phyloP scores from a whole-genome alignment of 1,284 basidiomycete genomes.

The Rhodotorula sp. region DNA sequence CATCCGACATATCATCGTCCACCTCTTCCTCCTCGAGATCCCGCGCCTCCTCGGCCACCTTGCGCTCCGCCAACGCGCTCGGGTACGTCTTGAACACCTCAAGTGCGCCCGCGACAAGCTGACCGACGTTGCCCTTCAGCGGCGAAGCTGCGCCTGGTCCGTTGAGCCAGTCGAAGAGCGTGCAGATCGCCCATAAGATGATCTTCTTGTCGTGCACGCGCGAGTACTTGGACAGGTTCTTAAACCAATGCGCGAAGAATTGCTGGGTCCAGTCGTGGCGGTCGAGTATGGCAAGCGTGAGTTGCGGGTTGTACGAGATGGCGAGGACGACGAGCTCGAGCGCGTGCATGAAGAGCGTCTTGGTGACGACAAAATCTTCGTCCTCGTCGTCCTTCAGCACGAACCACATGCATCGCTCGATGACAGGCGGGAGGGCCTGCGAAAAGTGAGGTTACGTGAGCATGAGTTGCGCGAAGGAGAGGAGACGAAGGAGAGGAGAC shows the following conservation, averaged over 20 bases:
- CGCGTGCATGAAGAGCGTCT: conserved; percentile 69
- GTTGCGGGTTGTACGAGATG: conserved; percentile 78
- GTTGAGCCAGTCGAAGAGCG: conserved; percentile 68
- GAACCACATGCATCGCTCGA: conserved; percentile 61
- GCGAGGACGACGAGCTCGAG: conserved; percentile 79
- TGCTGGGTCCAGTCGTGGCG: conserved; percentile 56
- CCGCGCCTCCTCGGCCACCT: conserved; percentile 39
- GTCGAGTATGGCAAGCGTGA: conserved; percentile 74
- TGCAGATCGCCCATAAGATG: conserved; percentile 69
- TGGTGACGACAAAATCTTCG: conserved; percentile 56
- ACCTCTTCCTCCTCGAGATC: conserved; percentile 40
- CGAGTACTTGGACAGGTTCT: conserved; percentile 62
- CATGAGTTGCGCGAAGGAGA: not conserved
- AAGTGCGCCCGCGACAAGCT: conserved; percentile 66
- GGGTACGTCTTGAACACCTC: conserved; percentile 70
- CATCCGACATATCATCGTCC: conserved; percentile 28
- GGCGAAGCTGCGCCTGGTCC: conserved; percentile 11
- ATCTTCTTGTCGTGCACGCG: conserved; percentile 92
- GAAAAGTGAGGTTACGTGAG: conserved; percentile 43
- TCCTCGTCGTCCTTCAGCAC: conserved; percentile 54
- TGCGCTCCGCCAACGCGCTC: conserved; percentile 18
- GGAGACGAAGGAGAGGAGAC: no score
- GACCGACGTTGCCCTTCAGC: conserved; percentile 44
- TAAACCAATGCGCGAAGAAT: conserved; percentile 81
- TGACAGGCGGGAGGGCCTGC: conserved; percentile 58